Evolutionary conservation across 495 filamentous ascomycete species (phyloP), one percentile per base, ranked within the genome.

Genomic region (Thermothielavioides terrestris): DNA sequence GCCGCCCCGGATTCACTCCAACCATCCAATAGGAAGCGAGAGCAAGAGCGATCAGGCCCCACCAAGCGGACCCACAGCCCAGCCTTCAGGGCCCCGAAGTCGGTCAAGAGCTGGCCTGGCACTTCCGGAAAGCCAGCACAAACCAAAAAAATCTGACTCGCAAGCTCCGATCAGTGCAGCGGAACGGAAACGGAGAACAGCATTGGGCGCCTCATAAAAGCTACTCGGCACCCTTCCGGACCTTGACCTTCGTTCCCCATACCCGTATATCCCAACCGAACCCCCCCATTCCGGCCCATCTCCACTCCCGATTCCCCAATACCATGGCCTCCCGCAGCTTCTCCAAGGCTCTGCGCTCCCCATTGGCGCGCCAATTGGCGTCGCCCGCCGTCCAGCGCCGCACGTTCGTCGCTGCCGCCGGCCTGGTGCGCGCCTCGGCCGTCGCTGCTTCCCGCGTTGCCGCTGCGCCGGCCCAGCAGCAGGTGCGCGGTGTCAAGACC

Each of bases 271-370:
- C 46, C 53, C 38, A 37, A 53, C 49, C 54, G 32, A 48, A 38
- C 43, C 44, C 22, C 51, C 31, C 34, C 49, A 53, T 39, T 40
- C 42, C 26, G 43, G 49, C 51, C 46, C 49, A 66, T 64, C 65
- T 50, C 62, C 69, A 59, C 65, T 62, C 59, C 42, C 25, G 43
- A 54, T 35, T 46, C 43, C 31, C 49, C 48, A 38, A 68, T 70
- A 82, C 68, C 75, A 98, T 96, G 92, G 85, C 90, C 71, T 86
- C 89, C 42, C 80, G 83, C 74, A 80, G 75, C 68, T 81, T 92
- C 66, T 83, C 78, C 66, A 85, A 85, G 78, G 86, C 85, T 69
- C 76, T 92, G 67, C 86, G 86, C 71, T 71, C 74, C 59, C 78
- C 79, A 63, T 70, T 89, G 73, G 76, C 81, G 62, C 84, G 84